Base-by-base conservation (phyloP, 805 yeast genomes). In the Saturnispora hagleri region DNA sequence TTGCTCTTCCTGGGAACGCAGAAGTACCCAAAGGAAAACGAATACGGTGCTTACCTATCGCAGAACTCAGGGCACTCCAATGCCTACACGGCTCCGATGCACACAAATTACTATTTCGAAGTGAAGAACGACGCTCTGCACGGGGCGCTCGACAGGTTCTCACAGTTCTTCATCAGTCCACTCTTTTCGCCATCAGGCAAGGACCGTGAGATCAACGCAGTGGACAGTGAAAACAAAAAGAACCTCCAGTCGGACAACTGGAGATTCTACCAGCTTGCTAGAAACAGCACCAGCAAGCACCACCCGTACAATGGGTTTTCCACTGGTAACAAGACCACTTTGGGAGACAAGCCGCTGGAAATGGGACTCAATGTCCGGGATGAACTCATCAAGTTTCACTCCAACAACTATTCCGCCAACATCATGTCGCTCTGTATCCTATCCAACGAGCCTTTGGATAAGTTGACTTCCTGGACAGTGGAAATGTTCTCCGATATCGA, bases 181-280 rank as follows among this genome's bases (percentile, higher is more conserved):
- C 71, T 91, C 58, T 91, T 91, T 62, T 72, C 74, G 56, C 71
- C 68, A 59, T 58, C 80, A 56, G 84, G 97, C 63, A 87, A 89
- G 63, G 96, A 89, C 62, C 76, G 97, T 51, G 99, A 91, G 68
- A 86, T 91, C 60, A 80, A 82, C 56, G 98, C 98, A 1, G 98
- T 91, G 9, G 97, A 91, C 67, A 86, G 96, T 38, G 99, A 91
- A 69, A 89, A 91, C 71, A 91, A 89, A 66, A 91, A 93, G 70
- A 91, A 91, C 65, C 72, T 93, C 49, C 98, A 91, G 67, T 85
- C 77, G 63, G 99, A 91, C 67, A 64, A 70, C 44, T 89, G 98
- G 97, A 79, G 98, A 61, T 69, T 88, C 47, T 83, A 84, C 61
- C 98, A 91, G 69, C 73, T 91, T 49, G 90, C 86, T 51, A 86